Base-by-base conservation (phyloP, 1,284 basidiomycete genomes). In the Cutaneotrichosporon spelunceum region DNA sequence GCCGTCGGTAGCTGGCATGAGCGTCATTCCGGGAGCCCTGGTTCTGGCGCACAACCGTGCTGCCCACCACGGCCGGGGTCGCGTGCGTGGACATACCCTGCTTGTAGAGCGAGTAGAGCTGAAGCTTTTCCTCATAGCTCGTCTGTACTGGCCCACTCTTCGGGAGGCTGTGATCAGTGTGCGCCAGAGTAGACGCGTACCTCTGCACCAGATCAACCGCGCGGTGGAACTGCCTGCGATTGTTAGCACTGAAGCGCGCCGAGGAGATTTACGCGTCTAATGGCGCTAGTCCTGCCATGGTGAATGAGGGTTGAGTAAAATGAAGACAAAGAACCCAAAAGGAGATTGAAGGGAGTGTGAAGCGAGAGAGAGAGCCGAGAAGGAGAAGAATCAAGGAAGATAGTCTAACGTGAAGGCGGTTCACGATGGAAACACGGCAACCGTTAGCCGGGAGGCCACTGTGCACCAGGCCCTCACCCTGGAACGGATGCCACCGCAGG, bases 61-160 rank as follows among this genome's bases (percentile, higher is more conserved):
- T 14, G 16, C 36, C 36, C 36, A 39, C n/a, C 47, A 13, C 27
- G 4, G 27, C 26, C 49, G 49, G 24, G 21, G 2, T 13, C 23
- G 23, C n/a, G 19, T 47, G 21, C 24, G 45, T 19, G 29, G 29
- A 50, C 77, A 49, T 54, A 93, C 91, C 90, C 86, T 95, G 92
- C 78, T 94, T 94, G 78, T 91, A 94, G 70, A 93, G 82, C 87
- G 91, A 92, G 76, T 98, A 98, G 84, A 98, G 91, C 16, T 87
- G 86, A 10, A 98, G 82, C 77, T 98, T 98, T 78, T 97, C 94
- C 70, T 97, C 94, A 78, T 97, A 98, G 59, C 87, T 91, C 0
- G 94, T 97, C 79, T 97, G 93, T 68, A 97, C 94, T 45, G 93
- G 92, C 0, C 95, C 93, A 11, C 88, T 90, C 82, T 95, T 95